Evolutionary conservation across 2,329 filamentous ascomycete species (phyloP).

Genomic region (Arachnomyces sp.): DNA sequence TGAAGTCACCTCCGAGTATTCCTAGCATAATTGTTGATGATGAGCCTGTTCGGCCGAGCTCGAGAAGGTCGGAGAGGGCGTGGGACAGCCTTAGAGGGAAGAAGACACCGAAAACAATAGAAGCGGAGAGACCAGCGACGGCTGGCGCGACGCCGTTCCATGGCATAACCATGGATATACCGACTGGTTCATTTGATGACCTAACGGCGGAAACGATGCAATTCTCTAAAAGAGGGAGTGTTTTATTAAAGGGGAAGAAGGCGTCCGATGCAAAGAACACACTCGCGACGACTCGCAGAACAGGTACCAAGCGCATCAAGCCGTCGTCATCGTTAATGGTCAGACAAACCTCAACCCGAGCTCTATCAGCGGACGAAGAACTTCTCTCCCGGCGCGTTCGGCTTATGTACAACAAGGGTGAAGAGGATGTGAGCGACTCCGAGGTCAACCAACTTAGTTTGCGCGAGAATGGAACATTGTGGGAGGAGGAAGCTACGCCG

Average conservation of each 20-base stretch:
- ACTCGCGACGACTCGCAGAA: conserved; percentile 15
- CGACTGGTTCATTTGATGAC: conserved; percentile 47
- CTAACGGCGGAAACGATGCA: conserved; percentile 45
- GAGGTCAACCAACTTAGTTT: conserved; percentile 31
- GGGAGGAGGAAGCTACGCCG: conserved; percentile 32
- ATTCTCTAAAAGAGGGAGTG: conserved; percentile 54
- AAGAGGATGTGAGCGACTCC: conserved; percentile 44
- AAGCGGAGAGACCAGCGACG: conserved; percentile 15
- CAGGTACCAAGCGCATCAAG: conserved; percentile 20
- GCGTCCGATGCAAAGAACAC: conserved; percentile 17
- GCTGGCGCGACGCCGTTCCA: conserved; percentile 33
- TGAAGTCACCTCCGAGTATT: conserved; percentile 28
- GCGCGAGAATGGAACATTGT: conserved; percentile 30
- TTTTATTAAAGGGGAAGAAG: conserved; percentile 47
- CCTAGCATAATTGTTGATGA: conserved; percentile 36
- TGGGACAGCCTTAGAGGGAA: conserved; percentile 30
- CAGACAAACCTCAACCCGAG: conserved; percentile 36
- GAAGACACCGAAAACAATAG: conserved; percentile 24
- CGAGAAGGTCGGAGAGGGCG: conserved; percentile 38
- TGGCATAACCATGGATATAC: conserved; percentile 49
- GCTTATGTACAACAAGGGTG: conserved; percentile 56
- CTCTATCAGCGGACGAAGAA: conserved; percentile 58
- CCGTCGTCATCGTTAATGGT: conserved; percentile 31
- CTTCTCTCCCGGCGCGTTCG: conserved; percentile 56
- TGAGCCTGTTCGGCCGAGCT: conserved; percentile 27